These are phyloP conservation scores for Aureoboletus auriporus DNA, from an alignment of 768 basidiomycete species.

Conservation along the genomic window DNA sequence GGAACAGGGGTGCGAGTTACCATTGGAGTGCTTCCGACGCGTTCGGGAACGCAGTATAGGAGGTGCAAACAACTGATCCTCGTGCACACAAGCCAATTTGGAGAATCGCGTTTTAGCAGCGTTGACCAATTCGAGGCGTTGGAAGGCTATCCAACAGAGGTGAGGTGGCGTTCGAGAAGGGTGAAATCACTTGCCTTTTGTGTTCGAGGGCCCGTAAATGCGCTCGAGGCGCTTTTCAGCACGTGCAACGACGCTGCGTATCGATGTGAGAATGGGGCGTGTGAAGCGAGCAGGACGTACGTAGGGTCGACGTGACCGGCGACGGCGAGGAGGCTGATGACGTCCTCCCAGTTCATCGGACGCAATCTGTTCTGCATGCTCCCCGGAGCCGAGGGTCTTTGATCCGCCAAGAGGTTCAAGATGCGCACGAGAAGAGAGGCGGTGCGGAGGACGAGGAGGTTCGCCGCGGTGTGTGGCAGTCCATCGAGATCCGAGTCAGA, in stretches of 20 bases:
- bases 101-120: conserved; percentile 16
- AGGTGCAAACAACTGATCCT: conserved; percentile 16
- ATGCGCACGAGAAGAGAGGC: conserved; percentile 47
- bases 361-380: conserved; percentile 64
- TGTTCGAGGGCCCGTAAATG: conserved; percentile 24
- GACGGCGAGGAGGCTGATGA: conserved; percentile 51
- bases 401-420: conserved; percentile 50
- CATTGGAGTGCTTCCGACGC: conserved; percentile 6
- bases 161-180: background rate
- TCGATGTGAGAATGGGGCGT: background rate
- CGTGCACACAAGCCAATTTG: background rate
- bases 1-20: conserved; percentile 7
- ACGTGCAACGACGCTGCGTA: conserved; percentile 19
- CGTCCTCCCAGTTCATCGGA: conserved; percentile 59
- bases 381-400: conserved; percentile 50
- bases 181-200: conserved; percentile 9
- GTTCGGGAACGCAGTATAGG: conserved; percentile 10
- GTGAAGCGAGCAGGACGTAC: conserved; percentile 14
- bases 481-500: conserved; percentile 30
- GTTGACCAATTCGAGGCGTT: conserved; percentile 10
- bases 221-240: conserved; percentile 27
- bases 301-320: conserved; percentile 31
- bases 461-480: conserved; percentile 24
- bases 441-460: conserved; percentile 39
- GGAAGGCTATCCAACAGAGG: conserved; percentile 8